These are phyloP conservation scores for Solanum dulcamara DNA, from an alignment of 257 asterid genomes.

Conservation along the genomic window DNA sequence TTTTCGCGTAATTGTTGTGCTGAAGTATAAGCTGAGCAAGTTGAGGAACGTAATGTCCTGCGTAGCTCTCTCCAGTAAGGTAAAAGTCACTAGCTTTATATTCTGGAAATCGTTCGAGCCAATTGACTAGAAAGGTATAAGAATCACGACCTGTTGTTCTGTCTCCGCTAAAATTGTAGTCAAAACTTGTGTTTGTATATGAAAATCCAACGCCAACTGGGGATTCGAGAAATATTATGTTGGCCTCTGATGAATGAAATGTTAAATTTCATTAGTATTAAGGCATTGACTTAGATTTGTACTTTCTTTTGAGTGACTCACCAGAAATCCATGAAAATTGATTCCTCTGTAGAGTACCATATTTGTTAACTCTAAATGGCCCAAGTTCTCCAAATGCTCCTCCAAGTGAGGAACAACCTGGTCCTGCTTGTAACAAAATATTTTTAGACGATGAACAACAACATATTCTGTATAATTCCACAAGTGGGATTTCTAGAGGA, in stretches of 20 bases:
- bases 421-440: background rate
- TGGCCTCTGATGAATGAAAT: conserved; percentile 7
- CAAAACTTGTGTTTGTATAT: conserved; percentile 6
- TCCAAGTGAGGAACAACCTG: conserved; percentile 14
- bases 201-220: conserved; percentile 18
- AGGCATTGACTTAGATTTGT: background rate
- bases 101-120: conserved; percentile 18
- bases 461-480: background rate
- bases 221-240: conserved; percentile 11
- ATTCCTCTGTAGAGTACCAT: background rate
- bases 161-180: conserved; percentile 1
- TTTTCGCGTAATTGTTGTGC: background rate
- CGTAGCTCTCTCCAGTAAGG: conserved; percentile 15
- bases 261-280: background rate
- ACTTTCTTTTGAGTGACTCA: background rate
- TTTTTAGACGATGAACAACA: background rate
- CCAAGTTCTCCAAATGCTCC: conserved; percentile 10
- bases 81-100: conserved; percentile 8
- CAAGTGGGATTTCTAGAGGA: background rate
- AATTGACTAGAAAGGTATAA: conserved; percentile 4
- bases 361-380: conserved; percentile 8
- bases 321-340: conserved; percentile 12
- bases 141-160: conserved; percentile 11
- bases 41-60: conserved; percentile 16
- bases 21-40: conserved; percentile 13